Conservation (phyloP, 768 basidiomycete species). For the Mycena rebaudengoi region DNA sequence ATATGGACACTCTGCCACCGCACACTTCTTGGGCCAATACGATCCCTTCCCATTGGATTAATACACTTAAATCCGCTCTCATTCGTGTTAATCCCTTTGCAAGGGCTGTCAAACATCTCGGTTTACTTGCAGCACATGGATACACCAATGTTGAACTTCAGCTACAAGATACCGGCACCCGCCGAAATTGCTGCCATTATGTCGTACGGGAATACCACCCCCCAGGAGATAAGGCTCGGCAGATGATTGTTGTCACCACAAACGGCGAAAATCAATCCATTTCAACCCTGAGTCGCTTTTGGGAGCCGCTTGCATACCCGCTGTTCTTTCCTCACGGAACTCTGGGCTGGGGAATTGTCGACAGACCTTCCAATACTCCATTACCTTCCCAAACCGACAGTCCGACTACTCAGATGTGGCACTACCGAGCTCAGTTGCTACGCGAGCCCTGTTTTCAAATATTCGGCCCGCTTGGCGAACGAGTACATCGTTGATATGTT, state of each 20-base stretch:
- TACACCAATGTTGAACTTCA: not conserved
- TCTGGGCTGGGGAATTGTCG: slow-evolving; percentile 41
- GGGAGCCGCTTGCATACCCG: slow-evolving; percentile 49
- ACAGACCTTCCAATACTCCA: not conserved
- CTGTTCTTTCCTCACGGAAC: slow-evolving; percentile 47
- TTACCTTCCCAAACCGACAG: slow-evolving; percentile 1
- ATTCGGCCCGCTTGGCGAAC: slow-evolving; percentile 42
- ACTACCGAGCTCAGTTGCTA: slow-evolving; percentile 42
- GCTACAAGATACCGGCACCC: slow-evolving; percentile 19
- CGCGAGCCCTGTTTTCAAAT: slow-evolving; percentile 39
- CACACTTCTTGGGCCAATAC: not conserved
- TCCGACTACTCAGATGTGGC: slow-evolving; percentile 41
- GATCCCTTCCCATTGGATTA: not conserved
- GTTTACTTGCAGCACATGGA: not conserved
- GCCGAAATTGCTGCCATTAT: slow-evolving; percentile 28
- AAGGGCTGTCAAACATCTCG: not conserved
- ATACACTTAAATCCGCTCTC: not conserved
- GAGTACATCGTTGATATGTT: slow-evolving; percentile 52
- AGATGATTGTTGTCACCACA: slow-evolving; percentile 16
- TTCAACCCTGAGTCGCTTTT: slow-evolving; percentile 38
- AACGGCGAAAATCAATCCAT: slow-evolving; percentile 9
- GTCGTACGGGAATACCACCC: slow-evolving; percentile 25
- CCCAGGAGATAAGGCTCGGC: slow-evolving; percentile 13
- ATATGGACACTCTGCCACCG: not conserved
- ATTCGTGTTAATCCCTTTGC: not conserved